Conservation (phyloP, 108 stramenopile genomes). For the Nitzschia palea region DNA sequence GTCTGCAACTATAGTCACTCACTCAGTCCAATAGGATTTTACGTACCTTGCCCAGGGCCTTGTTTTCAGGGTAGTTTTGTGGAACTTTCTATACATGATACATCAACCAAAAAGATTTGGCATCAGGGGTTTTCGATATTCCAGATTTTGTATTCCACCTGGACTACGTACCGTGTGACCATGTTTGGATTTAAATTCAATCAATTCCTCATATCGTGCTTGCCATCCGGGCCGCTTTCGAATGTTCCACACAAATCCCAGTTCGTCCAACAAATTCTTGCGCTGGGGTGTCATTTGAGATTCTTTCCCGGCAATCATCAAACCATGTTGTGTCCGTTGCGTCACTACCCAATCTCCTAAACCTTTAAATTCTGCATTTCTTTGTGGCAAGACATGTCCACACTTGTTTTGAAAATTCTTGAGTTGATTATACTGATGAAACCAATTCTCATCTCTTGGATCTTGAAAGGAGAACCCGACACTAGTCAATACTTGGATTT, state of each 20-base stretch:
- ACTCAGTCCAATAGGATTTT: not conserved
- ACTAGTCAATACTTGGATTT: constrained; percentile 16
- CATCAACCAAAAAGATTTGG: too few relatives aligned
- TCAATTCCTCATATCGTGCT: constrained; percentile 59
- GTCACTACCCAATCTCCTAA: constrained; percentile 54
- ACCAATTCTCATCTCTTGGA: constrained; percentile 47
- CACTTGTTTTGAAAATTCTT: constrained; percentile 52
- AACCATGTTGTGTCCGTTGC: not conserved
- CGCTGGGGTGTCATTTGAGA: constrained; percentile 61
- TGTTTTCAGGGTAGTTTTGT: constrained; percentile 58
- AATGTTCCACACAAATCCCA: constrained; percentile 78
- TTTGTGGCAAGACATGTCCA: constrained; percentile 65
- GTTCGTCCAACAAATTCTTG: constrained; percentile 48
- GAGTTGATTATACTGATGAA: constrained; percentile 48
- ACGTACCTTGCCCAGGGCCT: constrained; percentile 54
- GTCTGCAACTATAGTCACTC: not conserved
- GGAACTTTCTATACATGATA: constrained; percentile 40
- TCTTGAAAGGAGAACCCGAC: constrained; percentile 18
- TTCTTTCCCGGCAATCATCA: constrained; percentile 34
- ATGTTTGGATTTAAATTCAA: constrained; percentile 54
- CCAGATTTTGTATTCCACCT: not conserved
- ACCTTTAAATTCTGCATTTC: constrained; percentile 50
- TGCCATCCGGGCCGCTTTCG: constrained; percentile 72
- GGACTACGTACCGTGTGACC: constrained; percentile 14
- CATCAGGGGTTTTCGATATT: too few relatives aligned